These are phyloP conservation scores for Bipolaris gigantea DNA, from an alignment of 2,329 filamentous ascomycete genomes.

Conservation along the genomic window DNA sequence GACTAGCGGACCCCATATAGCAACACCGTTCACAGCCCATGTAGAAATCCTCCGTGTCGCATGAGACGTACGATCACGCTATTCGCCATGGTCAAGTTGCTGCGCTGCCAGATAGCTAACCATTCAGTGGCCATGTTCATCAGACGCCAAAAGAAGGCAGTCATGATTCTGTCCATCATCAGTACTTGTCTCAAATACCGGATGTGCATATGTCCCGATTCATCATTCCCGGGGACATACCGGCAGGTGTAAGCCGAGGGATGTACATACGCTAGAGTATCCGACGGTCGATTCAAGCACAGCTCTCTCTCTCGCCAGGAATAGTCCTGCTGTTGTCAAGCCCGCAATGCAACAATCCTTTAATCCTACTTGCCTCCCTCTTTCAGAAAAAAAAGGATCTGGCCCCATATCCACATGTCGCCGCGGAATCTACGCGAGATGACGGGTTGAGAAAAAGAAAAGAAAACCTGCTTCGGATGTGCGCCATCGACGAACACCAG, in stretches of 20 bases:
- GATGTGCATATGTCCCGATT: background rate
- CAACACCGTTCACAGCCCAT: background rate
- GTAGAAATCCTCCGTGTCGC: background rate
- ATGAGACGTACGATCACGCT: background rate
- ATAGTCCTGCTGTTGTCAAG: background rate
- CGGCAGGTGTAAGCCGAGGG: background rate
- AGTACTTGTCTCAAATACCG: background rate
- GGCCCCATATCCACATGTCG: background rate
- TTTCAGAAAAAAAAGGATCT: too few species aligned
- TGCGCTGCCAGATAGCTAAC: background rate
- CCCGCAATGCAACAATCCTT: background rate
- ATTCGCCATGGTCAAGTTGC: background rate
- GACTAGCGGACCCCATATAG: constrained; percentile 1
- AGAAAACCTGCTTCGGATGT: background rate
- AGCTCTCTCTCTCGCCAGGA: background rate
- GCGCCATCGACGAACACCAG: background rate
- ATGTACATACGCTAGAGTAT: background rate
- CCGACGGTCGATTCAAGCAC: background rate
- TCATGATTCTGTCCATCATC: background rate
- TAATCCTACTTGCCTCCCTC: background rate
- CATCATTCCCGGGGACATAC: background rate
- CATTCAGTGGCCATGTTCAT: background rate
- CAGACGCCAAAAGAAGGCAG: background rate
- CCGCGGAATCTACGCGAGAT: background rate
- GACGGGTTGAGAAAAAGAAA: background rate